A percentile compares a stretch with the other conserved stretches of the same genome.
Evolutionary conservation across 805 yeast genomes (phyloP).

Genomic region (Teunomyces gatunensis): DNA sequence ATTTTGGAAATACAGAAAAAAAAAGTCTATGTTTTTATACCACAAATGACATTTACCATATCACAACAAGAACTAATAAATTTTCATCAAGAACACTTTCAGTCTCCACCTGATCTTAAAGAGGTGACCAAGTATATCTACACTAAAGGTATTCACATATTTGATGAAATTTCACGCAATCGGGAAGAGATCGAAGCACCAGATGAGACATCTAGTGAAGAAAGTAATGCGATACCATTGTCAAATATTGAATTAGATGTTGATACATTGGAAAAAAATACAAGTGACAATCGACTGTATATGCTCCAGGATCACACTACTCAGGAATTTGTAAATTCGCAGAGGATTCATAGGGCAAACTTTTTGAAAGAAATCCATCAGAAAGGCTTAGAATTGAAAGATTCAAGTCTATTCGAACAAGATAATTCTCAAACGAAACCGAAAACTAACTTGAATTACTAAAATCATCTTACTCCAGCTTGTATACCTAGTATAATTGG

Average conservation of each 20-base stretch:
- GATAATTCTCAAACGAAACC: background rate
- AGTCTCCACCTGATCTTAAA: background rate
- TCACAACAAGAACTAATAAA: conserved; percentile 14
- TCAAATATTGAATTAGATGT: conserved; percentile 17
- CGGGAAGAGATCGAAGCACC: background rate
- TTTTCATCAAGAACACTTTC: conserved; percentile 11
- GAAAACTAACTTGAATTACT: conserved; percentile 4
- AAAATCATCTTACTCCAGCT: background rate
- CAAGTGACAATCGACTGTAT: conserved; percentile 6
- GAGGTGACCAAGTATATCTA: background rate
- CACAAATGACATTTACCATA: conserved; percentile 4
- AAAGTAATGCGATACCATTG: background rate
- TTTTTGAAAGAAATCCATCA: conserved; percentile 24
- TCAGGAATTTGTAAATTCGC: conserved; percentile 14
- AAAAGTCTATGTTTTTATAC: background rate
- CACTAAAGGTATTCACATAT: background rate
- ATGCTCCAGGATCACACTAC: conserved; percentile 11
- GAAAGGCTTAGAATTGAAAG: conserved; percentile 18
- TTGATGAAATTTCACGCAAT: background rate
- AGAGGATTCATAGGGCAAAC: conserved; percentile 17
- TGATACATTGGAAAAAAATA: conserved; percentile 15
- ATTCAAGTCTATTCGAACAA: background rate
- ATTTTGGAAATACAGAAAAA: conserved; percentile 2
- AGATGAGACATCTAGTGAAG: background rate
- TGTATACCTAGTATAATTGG: background rate